phyloP scores from a whole-genome alignment of 2,329 filamentous ascomycete genomes.

The Ilyonectria robusta region DNA sequence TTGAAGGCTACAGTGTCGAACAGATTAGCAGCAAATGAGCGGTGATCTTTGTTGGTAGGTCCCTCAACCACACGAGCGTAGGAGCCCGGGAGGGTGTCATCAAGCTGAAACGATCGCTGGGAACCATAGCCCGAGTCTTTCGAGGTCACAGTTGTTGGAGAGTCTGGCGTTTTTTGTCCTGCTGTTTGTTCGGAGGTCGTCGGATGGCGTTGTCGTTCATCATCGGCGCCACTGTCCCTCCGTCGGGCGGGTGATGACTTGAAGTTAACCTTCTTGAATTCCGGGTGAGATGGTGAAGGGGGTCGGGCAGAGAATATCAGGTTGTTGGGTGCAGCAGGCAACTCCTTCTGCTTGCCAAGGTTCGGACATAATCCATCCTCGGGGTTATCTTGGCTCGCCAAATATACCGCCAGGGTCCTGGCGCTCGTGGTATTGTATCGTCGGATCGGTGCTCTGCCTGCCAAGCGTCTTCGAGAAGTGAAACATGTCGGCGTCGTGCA shows the following conservation, averaged over 20 bases:
- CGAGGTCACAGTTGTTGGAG: background rate
- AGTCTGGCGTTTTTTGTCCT: background rate
- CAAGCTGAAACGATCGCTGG: background rate
- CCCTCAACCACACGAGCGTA: constrained; percentile 61
- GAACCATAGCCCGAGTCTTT: background rate
- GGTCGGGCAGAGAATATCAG: constrained; percentile 59
- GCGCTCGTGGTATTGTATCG: constrained; percentile 87
- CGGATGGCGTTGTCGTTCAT: constrained; percentile 17
- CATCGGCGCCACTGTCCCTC: constrained; percentile 19
- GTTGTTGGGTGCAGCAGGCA: constrained; percentile 62
- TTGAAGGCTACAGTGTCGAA: constrained; percentile 77
- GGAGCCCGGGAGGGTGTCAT: background rate
- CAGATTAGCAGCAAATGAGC: constrained; percentile 73
- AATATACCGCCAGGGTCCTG: constrained; percentile 82
- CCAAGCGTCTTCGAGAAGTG: constrained; percentile 79
- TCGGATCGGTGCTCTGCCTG: constrained; percentile 78
- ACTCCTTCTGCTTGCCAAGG: constrained; percentile 58
- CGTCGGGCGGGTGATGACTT: constrained; percentile 18
- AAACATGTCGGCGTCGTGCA: constrained; percentile 87
- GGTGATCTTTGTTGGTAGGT: constrained; percentile 67
- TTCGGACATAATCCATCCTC: constrained; percentile 76
- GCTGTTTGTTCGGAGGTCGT: constrained; percentile 12
- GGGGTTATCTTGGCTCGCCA: constrained; percentile 85
- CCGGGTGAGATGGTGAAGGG: constrained; percentile 36
- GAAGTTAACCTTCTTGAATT: constrained; percentile 33